Conservation (phyloP, 768 basidiomycete species). For the Suillus americanus region DNA sequence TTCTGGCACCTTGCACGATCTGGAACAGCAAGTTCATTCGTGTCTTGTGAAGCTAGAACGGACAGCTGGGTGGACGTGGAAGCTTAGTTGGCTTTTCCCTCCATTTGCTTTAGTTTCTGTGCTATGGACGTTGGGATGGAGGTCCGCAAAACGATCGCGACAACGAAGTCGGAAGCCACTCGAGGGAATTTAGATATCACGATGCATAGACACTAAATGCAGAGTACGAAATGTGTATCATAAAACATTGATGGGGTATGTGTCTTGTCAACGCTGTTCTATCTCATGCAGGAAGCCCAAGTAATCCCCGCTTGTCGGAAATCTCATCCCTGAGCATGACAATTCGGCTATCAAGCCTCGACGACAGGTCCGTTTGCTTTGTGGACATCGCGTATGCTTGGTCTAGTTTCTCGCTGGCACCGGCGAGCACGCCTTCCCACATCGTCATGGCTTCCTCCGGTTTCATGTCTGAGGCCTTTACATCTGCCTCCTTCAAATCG, state of each 20-base stretch:
- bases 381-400: conserved; percentile 46
- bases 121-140: conserved; percentile 37
- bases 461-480: conserved; percentile 32
- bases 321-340: conserved; percentile 74
- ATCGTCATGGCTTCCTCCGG: conserved; percentile 18
- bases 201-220: background rate
- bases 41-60: conserved; percentile 45
- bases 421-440: conserved; percentile 52
- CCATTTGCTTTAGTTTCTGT: conserved; percentile 53
- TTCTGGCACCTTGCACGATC: conserved; percentile 69
- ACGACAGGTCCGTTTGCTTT: conserved; percentile 59
- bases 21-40: conserved; percentile 45
- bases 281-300: conserved; percentile 21
- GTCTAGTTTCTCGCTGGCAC: conserved; percentile 51
- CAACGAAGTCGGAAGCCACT: background rate
- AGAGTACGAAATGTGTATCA: background rate
- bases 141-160: conserved; percentile 11
- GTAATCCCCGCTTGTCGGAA: conserved; percentile 53
- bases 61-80: conserved; percentile 57
- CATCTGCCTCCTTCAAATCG: conserved; percentile 63
- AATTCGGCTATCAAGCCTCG: conserved; percentile 68
- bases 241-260: background rate
- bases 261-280: background rate
- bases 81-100: conserved; percentile 61
- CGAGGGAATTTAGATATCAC: background rate